A percentile compares a stretch with the other conserved stretches of the same genome.
Evolutionary conservation across 1,284 basidiomycete genomes (phyloP).

Genomic region (Cryptococcus sp.): DNA sequence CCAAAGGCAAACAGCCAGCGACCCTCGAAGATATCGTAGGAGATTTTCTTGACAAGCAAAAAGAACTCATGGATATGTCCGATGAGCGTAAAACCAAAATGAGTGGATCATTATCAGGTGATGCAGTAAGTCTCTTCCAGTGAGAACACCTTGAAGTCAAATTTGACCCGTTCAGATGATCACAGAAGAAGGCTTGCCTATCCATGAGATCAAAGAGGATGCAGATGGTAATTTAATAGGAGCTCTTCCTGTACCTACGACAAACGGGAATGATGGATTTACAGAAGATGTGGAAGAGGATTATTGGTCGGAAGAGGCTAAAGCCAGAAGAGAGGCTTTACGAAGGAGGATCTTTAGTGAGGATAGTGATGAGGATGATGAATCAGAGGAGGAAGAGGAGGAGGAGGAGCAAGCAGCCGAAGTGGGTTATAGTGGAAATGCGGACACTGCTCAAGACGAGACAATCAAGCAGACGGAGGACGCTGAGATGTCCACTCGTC

Average conservation of each 20-base stretch:
- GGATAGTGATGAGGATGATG: slow-evolving; percentile 16
- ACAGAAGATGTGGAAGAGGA: slow-evolving; percentile 13
- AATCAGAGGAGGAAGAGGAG: background rate
- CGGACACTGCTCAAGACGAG: background rate
- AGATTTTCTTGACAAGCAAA: slow-evolving; percentile 7
- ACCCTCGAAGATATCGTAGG: slow-evolving; percentile 4
- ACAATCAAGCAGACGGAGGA: background rate
- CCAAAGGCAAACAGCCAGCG: background rate
- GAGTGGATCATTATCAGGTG: background rate
- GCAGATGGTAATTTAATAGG: slow-evolving; percentile 29
- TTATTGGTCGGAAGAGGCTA: slow-evolving; percentile 33
- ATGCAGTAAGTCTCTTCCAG: no score
- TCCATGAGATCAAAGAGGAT: slow-evolving; percentile 42
- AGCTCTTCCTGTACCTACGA: slow-evolving; percentile 11
- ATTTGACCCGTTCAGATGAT: slow-evolving; percentile 10
- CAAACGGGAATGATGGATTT: background rate
- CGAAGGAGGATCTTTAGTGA: slow-evolving; percentile 28
- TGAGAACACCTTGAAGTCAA: no score
- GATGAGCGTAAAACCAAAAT: background rate
- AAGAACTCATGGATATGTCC: background rate
- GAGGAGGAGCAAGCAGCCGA: background rate
- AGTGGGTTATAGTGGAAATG: background rate
- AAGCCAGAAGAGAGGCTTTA: slow-evolving; percentile 24
- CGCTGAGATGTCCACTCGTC: background rate
- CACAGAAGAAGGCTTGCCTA: slow-evolving; percentile 39